These are phyloP conservation scores for Ustilago cynodontis DNA, from an alignment of 1,284 basidiomycete species.

Conservation along the genomic window DNA sequence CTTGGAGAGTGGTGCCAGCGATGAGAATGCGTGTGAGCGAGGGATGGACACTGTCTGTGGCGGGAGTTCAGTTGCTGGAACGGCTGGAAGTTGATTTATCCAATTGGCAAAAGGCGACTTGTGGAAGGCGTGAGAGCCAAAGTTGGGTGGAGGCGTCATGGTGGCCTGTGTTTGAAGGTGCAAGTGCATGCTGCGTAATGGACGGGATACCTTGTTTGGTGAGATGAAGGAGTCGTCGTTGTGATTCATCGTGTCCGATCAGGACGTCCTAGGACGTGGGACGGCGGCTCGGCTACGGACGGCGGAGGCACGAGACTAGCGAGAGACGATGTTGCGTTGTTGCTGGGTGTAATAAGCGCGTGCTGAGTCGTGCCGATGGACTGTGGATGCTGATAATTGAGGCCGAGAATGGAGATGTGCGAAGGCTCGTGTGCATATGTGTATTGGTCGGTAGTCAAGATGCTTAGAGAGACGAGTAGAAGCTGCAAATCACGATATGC, in stretches of 20 bases:
- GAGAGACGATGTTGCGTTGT: not conserved
- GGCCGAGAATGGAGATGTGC: conserved; percentile 2
- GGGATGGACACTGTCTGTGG: conserved; percentile 36
- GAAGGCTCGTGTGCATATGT: conserved; percentile 1
- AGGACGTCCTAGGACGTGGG: conserved; percentile 19
- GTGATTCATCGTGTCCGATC: conserved; percentile 21
- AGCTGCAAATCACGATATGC: too few relatives aligned
- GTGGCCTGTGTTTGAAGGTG: conserved; percentile 34
- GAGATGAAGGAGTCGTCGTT: conserved; percentile 37
- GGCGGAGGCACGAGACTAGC: not conserved
- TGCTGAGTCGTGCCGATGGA: not conserved
- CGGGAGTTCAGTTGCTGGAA: conserved; percentile 36
- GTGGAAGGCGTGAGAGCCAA: conserved; percentile 41
- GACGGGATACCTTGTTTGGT: conserved; percentile 24
- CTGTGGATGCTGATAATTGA: not conserved
- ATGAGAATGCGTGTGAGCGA: conserved; percentile 51
- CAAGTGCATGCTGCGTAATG: conserved; percentile 20
- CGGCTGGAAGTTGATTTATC: conserved; percentile 27
- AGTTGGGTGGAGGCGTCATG: conserved; percentile 60
- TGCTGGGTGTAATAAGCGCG: not conserved
- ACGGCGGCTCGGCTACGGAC: conserved; percentile 1
- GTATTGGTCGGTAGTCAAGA: not conserved
- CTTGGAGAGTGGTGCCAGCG: conserved; percentile 42
- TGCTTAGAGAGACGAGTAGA: not conserved
- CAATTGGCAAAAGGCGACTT: conserved; percentile 50